A percentile compares a stretch with the other conserved stretches of the same genome.
Evolutionary conservation across 768 basidiomycete genomes (phyloP).

Genomic region (Tulasnella sp.): DNA sequence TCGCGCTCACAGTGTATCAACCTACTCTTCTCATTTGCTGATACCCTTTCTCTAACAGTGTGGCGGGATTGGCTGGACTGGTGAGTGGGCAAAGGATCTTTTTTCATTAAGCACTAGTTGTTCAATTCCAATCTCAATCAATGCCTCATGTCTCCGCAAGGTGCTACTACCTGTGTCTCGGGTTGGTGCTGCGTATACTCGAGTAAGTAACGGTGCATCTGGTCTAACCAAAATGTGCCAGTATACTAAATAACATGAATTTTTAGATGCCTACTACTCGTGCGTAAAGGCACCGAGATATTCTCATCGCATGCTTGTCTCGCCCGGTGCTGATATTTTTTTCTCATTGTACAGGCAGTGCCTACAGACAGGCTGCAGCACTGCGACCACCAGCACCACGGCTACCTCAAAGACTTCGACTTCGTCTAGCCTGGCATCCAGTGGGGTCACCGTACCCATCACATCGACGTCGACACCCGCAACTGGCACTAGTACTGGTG

Average conservation of each 20-base stretch:
- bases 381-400: neutral
- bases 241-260: neutral
- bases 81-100: neutral
- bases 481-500: slow-evolving; percentile 21
- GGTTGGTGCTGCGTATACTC: slow-evolving; percentile 36
- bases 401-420: neutral
- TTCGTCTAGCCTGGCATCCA: neutral
- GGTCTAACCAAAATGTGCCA: neutral
- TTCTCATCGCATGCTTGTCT: too few species aligned
- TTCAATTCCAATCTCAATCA: neutral
- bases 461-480: slow-evolving; percentile 18
- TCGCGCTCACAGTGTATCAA: neutral
- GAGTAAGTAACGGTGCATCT: neutral
- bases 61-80: slow-evolving; percentile 24
- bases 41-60: slow-evolving; percentile 30
- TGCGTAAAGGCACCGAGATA: too few species aligned
- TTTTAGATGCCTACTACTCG: slow-evolving; percentile 17
- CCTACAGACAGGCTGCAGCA: slow-evolving; percentile 1
- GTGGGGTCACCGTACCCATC: slow-evolving; percentile 16
- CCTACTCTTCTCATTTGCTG: neutral
- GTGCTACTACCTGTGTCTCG: slow-evolving; percentile 39
- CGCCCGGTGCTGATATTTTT: too few species aligned
- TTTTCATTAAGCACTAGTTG: neutral
- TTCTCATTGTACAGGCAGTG: slow-evolving; percentile 13
- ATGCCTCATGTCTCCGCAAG: slow-evolving; percentile 40